phyloP scores from a whole-genome alignment of 2,329 filamentous ascomycete genomes.

The Incumbomyces lentus region DNA sequence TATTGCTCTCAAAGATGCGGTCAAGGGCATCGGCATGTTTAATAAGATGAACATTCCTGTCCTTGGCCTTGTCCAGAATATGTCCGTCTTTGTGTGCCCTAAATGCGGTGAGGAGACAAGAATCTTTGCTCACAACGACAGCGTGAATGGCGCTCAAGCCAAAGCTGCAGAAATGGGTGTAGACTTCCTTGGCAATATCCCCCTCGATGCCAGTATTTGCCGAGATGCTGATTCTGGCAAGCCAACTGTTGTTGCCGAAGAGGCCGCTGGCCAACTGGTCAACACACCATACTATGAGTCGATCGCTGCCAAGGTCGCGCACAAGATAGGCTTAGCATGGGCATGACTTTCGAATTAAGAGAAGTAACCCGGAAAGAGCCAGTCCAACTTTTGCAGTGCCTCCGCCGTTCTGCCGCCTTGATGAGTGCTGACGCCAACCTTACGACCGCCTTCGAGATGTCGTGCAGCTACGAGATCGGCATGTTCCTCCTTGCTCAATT shows the following conservation, averaged over 20 bases:
- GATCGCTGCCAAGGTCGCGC: conserved; percentile 50
- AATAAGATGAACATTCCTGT: conserved; percentile 67
- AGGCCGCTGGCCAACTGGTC: conserved; percentile 48
- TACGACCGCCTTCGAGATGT: conserved; percentile 66
- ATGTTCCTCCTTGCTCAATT: conserved; percentile 69
- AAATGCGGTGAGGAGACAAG: conserved; percentile 63
- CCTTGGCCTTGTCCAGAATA: conserved; percentile 84
- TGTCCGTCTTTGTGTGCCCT: conserved; percentile 75
- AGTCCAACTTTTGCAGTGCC: conserved; percentile 69
- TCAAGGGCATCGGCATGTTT: conserved; percentile 90
- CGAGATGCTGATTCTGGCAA: conserved; percentile 78
- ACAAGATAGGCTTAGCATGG: conserved; percentile 35
- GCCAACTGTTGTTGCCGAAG: conserved; percentile 82
- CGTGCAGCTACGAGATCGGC: conserved; percentile 64
- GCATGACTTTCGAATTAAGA: conserved; percentile 12
- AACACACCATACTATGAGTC: conserved; percentile 61
- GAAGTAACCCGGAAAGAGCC: conserved; percentile 61
- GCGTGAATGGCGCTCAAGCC: conserved; percentile 32
- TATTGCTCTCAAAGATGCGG: conserved; percentile 79
- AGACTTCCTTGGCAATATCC: conserved; percentile 78
- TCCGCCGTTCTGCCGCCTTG: conserved; percentile 61
- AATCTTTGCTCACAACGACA: conserved; percentile 52
- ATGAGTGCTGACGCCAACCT: conserved; percentile 78
- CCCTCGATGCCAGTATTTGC: conserved; percentile 75
- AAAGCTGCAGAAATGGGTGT: conserved; percentile 65